Evolutionary conservation across 345 rosid species (phyloP).

Genomic region (Excoecaria cochinchinensis): DNA sequence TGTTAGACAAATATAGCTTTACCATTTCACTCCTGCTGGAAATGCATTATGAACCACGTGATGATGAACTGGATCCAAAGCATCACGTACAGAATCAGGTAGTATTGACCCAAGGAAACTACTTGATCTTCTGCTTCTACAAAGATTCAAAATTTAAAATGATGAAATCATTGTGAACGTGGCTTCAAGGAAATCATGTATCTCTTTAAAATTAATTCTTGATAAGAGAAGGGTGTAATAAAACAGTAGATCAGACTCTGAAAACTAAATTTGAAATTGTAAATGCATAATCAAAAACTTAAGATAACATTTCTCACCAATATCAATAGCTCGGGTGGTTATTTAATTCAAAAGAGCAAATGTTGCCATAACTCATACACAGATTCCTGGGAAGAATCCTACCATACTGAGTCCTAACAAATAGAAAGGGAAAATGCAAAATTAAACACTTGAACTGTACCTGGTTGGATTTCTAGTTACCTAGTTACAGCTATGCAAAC

Average conservation of each 20-base stretch:
- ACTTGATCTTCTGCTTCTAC: constrained; percentile 62
- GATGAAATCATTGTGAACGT: too few species aligned
- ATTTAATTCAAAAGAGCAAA: neutral
- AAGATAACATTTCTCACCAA: neutral
- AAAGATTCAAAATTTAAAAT: constrained; percentile 1
- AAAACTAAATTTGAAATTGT: too few species aligned
- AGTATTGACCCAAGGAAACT: constrained; percentile 76
- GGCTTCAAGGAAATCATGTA: too few species aligned
- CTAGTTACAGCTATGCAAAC: neutral
- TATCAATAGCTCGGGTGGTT: neutral
- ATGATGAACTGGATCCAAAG: constrained; percentile 73
- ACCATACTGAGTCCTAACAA: neutral
- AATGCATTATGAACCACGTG: constrained; percentile 72
- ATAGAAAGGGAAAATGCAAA: neutral
- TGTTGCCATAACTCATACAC: neutral
- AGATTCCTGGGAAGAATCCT: too few species aligned
- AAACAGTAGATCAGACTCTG: too few species aligned
- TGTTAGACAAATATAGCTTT: constrained; percentile 9
- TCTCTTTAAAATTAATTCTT: too few species aligned
- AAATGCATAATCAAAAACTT: neutral
- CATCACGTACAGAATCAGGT: constrained; percentile 77
- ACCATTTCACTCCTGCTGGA: constrained; percentile 76
- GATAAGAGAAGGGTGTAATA: too few species aligned
- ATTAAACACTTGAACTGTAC: neutral
- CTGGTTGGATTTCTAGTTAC: neutral